Base-by-base conservation (phyloP, 1,284 basidiomycete genomes). In the Hortiboletus rubellus region DNA sequence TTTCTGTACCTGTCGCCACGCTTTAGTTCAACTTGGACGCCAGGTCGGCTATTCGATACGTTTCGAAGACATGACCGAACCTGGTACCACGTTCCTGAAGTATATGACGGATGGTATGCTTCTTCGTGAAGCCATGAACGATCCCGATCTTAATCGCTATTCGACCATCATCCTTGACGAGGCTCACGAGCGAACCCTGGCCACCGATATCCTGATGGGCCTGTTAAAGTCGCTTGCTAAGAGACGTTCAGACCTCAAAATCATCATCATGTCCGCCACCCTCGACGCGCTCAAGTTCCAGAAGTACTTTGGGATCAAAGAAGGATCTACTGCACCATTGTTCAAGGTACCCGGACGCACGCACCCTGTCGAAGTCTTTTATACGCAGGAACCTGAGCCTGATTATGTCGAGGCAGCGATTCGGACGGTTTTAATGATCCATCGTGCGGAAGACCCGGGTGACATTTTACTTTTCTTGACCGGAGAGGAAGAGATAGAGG, bases 41-140 rank as follows among this genome's bases (percentile, higher is more conserved):
- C 87, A 98, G 66, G 96, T 99, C 62, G 97, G 97, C 62, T 99
- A 99, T 76, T 94, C 93, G 5, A 98, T 98, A 69, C 94, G 97
- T 72, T 99, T 99, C 76, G 96, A 99, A 74, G 96, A 99, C 72
- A 94, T 95, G 88, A 98, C 96, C 11, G 91, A 94, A 63, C 83
- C 85, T 0, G 92, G 91, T 0, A 92, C 87, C 9, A 98, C 95
- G 0, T 96, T 97, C 74, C 79, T 98, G 65, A 96, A 96, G 73
- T 98, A 99, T 78, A 98, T 99, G 96, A 99, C 96, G 12, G 96
- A 99, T 66, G 96, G 96, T 84, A 97, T 98, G 95, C 83, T 95
- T 58, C 82, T 97, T 31, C 89, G 96, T 41, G 96, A 98, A 78
- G 96, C 95, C 8, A 98, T 98, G 93, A 93, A 96, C 74, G 97